A percentile compares a stretch with the other conserved stretches of the same genome.
These are phyloP conservation scores for Fremontodendron californicum DNA, from an alignment of 345 rosid genomes.

Conservation along the genomic window DNA sequence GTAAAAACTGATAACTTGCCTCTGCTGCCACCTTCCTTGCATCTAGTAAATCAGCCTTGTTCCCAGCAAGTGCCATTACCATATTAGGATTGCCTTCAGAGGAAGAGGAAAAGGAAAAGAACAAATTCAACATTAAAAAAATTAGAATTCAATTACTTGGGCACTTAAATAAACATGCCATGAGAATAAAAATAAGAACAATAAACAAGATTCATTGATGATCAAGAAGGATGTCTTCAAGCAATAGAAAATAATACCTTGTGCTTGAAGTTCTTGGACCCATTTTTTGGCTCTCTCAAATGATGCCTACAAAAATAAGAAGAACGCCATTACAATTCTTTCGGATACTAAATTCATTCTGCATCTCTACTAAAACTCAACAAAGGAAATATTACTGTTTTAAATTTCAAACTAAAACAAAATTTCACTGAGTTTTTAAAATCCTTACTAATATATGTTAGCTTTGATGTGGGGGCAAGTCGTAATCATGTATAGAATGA, in stretches of 20 bases:
- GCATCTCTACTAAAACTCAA: background rate
- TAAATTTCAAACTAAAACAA: too few relatives aligned
- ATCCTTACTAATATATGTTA: too few relatives aligned
- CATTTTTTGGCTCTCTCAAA: slow-evolving; percentile 96
- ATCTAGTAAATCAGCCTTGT: slow-evolving; percentile 82
- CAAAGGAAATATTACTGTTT: background rate
- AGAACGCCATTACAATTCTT: background rate
- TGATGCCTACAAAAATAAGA: slow-evolving; percentile 51
- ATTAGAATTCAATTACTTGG: background rate
- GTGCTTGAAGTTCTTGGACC: slow-evolving; percentile 95
- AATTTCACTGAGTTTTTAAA: too few relatives aligned
- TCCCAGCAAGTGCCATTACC: slow-evolving; percentile 95
- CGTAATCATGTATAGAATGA: background rate
- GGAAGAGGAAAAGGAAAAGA: background rate
- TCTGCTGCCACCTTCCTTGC: slow-evolving; percentile 72
- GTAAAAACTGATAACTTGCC: slow-evolving; percentile 39
- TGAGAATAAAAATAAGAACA: background rate
- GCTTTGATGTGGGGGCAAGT: too few relatives aligned
- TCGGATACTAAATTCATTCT: background rate
- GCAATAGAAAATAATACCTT: slow-evolving; percentile 52
- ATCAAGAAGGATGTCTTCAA: background rate
- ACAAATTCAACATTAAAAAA: background rate
- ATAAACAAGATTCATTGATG: background rate
- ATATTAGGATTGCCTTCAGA: slow-evolving; percentile 75
- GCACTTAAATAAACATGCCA: background rate